A percentile compares a stretch with the other conserved stretches of the same genome.
These are phyloP conservation scores for Vigna mungo DNA, from an alignment of 306 rosid genomes.

Conservation along the genomic window DNA sequence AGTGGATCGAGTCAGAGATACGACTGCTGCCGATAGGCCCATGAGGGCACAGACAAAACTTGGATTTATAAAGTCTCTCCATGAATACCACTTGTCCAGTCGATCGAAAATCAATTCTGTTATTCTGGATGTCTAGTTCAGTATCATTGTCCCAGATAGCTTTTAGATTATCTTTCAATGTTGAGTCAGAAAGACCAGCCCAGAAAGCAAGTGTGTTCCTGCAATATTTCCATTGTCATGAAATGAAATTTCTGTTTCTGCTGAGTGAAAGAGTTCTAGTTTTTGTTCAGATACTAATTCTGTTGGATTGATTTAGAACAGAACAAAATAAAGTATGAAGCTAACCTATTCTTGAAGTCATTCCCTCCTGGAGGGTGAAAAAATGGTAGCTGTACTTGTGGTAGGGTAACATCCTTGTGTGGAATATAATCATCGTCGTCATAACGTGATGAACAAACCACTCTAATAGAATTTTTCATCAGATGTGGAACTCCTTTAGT, in stretches of 20 bases:
- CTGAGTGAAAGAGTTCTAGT: neutral
- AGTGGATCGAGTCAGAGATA: slow-evolving; percentile 47
- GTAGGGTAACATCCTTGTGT: slow-evolving; percentile 45
- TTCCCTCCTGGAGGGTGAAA: slow-evolving; percentile 19
- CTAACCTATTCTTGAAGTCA: slow-evolving; percentile 31
- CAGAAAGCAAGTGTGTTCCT: slow-evolving; percentile 47
- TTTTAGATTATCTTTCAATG: slow-evolving; percentile 23
- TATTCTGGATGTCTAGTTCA: slow-evolving; percentile 46
- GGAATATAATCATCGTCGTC: slow-evolving; percentile 40
- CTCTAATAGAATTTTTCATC: slow-evolving; percentile 45
- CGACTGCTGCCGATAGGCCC: slow-evolving; percentile 40
- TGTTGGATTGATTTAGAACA: neutral
- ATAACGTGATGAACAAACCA: slow-evolving; percentile 39
- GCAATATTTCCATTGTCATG: slow-evolving; percentile 1
- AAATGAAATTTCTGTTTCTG: slow-evolving; percentile 14
- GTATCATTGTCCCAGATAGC: slow-evolving; percentile 38
- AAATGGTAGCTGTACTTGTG: slow-evolving; percentile 47
- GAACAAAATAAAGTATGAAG: neutral
- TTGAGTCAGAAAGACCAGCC: slow-evolving; percentile 45
- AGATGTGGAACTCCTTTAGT: slow-evolving; percentile 32
- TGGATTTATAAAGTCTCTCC: slow-evolving; percentile 35
- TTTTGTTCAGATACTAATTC: neutral
- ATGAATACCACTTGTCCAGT: slow-evolving; percentile 28
- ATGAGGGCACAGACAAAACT: slow-evolving; percentile 44
- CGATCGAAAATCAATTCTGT: slow-evolving; percentile 21